These are phyloP conservation scores for Crithidia sp. DNA, from an alignment of 208 protist genomes.

Conservation along the genomic window DNA sequence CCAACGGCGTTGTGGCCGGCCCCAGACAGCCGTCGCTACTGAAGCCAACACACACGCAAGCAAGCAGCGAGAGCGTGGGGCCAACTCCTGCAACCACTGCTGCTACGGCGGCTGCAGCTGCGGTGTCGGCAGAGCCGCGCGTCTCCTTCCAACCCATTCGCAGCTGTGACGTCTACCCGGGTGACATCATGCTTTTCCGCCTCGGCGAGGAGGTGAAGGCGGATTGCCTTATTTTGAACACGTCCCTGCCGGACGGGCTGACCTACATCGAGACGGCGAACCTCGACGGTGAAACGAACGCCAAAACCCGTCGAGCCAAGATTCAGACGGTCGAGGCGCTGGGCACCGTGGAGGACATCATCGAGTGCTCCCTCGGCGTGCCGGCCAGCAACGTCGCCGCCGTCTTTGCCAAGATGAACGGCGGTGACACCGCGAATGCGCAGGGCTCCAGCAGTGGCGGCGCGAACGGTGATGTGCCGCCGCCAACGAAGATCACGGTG, in stretches of 20 bases:
- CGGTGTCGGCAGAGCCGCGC: not conserved
- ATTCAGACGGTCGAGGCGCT: conserved; percentile 62
- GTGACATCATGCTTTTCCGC: conserved; percentile 79
- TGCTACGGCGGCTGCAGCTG: not conserved
- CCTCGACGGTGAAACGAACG: conserved; percentile 93
- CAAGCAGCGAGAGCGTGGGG: not conserved
- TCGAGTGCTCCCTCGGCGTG: conserved; percentile 43
- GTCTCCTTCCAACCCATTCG: conserved; percentile 48
- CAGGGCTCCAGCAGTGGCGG: not conserved
- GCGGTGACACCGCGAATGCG: conserved; percentile 4
- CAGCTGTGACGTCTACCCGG: conserved; percentile 75
- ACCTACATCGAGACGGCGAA: conserved; percentile 92
- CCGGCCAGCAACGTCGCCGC: conserved; percentile 18
- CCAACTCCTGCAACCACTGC: not conserved
- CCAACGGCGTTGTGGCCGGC: too few relatives aligned
- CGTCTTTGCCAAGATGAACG: conserved; percentile 27
- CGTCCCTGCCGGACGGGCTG: conserved; percentile 72
- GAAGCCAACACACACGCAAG: not conserved
- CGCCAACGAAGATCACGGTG: conserved; percentile 3
- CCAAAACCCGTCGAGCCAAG: conserved; percentile 81
- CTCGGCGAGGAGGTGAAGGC: conserved; percentile 76
- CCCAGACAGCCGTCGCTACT: not conserved
- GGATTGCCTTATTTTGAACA: conserved; percentile 86
- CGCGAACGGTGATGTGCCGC: not conserved
- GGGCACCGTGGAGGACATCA: conserved; percentile 77